These are phyloP conservation scores for Solanum chaucha DNA, from an alignment of 257 asterid species.

Conservation along the genomic window DNA sequence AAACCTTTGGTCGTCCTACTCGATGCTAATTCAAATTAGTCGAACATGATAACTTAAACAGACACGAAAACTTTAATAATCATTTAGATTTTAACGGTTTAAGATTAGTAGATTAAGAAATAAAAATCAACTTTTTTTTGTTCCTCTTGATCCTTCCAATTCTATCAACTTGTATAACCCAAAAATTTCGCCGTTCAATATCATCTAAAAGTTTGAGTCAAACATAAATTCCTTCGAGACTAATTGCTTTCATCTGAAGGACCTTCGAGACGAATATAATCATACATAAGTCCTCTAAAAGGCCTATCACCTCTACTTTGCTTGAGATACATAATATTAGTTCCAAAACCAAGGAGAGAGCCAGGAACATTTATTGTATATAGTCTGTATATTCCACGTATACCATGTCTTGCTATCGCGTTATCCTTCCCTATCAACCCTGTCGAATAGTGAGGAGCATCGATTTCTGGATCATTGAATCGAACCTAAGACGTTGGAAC, in stretches of 20 bases:
- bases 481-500: slow-evolving; percentile 24
- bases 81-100: too few relatives aligned
- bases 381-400: slow-evolving; percentile 61
- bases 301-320: slow-evolving; percentile 39
- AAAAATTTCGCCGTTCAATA: accelerated
- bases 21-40: too few relatives aligned
- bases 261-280: slow-evolving; percentile 70
- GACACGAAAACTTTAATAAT: too few relatives aligned
- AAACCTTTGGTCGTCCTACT: accelerated
- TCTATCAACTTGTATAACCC: too few relatives aligned
- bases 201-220: background rate
- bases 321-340: slow-evolving; percentile 35
- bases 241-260: slow-evolving; percentile 12
- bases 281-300: slow-evolving; percentile 70
- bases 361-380: slow-evolving; percentile 32
- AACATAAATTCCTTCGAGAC: background rate
- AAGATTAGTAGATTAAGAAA: too few relatives aligned
- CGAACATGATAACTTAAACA: too few relatives aligned
- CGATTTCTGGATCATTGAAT: slow-evolving; percentile 20
- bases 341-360: slow-evolving; percentile 17
- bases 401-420: slow-evolving; percentile 81
- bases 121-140: too few relatives aligned
- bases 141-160: accelerated
- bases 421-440: slow-evolving; percentile 63
- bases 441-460: slow-evolving; percentile 33